Conservation (phyloP, 129 eudicot genomes). For the Sambucus nigra region DNA sequence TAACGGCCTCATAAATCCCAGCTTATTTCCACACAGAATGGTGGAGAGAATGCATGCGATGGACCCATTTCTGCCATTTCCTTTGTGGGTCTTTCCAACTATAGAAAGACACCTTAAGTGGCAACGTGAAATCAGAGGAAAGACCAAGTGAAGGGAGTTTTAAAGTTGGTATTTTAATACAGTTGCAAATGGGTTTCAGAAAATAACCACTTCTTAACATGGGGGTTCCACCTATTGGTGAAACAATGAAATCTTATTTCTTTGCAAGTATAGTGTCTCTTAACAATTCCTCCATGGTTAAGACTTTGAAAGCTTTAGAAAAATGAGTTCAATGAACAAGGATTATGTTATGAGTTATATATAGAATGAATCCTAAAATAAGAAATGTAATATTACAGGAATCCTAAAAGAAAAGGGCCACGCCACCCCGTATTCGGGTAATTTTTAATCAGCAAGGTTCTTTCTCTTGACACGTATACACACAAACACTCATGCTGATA, state of each 20-base stretch:
- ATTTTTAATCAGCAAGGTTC: too few species aligned
- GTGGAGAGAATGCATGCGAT: not conserved
- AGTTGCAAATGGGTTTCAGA: constrained; percentile 14
- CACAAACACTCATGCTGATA: too few species aligned
- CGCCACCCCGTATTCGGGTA: too few species aligned
- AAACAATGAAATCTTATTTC: constrained; percentile 24
- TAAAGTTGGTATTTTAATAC: constrained; percentile 3
- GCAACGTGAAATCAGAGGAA: constrained; percentile 1
- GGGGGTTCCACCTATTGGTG: constrained; percentile 11
- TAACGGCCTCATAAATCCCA: constrained; percentile 26
- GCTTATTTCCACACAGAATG: constrained; percentile 15
- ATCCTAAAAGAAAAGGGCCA: too few species aligned
- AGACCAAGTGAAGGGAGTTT: constrained; percentile 1
- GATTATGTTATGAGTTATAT: too few species aligned
- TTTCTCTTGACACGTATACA: too few species aligned
- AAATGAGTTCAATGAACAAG: too few species aligned
- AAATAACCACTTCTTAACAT: constrained; percentile 19
- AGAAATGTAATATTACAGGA: too few species aligned
- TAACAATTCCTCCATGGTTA: too few species aligned
- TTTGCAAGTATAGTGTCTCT: too few species aligned
- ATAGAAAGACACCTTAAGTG: constrained; percentile 4
- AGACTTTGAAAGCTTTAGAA: too few species aligned
- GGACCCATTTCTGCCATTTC: constrained; percentile 25
- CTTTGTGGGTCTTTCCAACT: constrained; percentile 7
- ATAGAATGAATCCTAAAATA: too few species aligned